A percentile compares a stretch with the other conserved stretches of the same genome.
Evolutionary conservation across 768 basidiomycete genomes (phyloP).

Genomic region (Pleurotus pulmonarius): DNA sequence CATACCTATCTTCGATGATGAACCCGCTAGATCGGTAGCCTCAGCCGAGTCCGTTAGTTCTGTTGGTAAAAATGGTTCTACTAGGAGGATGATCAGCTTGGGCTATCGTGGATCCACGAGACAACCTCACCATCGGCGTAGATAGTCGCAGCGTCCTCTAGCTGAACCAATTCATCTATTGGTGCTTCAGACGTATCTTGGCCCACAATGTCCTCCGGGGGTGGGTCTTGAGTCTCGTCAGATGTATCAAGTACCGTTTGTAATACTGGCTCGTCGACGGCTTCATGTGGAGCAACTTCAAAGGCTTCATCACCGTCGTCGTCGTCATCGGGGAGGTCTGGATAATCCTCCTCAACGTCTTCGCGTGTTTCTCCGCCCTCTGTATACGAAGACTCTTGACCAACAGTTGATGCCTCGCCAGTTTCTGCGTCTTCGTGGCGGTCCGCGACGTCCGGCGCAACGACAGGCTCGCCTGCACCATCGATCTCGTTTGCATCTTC

Average conservation of each 20-base stretch:
- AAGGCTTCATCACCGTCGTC: constrained; percentile 10
- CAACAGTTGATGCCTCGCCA: background rate
- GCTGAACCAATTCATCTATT: background rate
- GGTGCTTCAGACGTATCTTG: background rate
- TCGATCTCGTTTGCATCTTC: constrained; percentile 10
- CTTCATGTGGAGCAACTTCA: background rate
- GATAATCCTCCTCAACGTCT: constrained; percentile 1
- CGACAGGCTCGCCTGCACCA: constrained; percentile 8
- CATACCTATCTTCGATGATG: background rate
- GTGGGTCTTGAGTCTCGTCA: background rate
- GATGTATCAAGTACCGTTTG: background rate
- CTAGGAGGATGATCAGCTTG: background rate
- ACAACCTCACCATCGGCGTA: background rate
- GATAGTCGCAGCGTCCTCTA: background rate
- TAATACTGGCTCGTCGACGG: background rate
- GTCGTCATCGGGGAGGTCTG: constrained; percentile 11
- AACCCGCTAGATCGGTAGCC: background rate
- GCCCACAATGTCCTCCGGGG: background rate
- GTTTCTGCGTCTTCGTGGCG: constrained; percentile 8
- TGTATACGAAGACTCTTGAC: constrained; percentile 1
- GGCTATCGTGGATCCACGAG: background rate
- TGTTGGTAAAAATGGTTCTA: background rate
- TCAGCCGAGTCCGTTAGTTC: background rate
- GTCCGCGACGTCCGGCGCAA: constrained; percentile 9
- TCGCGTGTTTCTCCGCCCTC: background rate